Evolutionary conservation across 2,329 filamentous ascomycete genomes (phyloP).

Genomic region (Delphinella strobiligena): DNA sequence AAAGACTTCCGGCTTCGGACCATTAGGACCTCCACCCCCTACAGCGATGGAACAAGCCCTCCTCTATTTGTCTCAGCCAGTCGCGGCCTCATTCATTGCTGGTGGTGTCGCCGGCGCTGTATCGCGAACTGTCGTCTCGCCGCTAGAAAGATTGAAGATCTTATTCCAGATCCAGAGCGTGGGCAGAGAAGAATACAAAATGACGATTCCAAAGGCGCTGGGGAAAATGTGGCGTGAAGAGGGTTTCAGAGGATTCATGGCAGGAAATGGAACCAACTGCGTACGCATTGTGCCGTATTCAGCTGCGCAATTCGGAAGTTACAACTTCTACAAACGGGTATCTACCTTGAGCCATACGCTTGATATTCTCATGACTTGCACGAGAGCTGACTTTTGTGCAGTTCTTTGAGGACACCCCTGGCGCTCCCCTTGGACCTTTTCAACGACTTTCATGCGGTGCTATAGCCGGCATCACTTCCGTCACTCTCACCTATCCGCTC

Average conservation of each 20-base stretch:
- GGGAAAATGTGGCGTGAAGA: conserved; percentile 95
- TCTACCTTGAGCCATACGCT: neutral
- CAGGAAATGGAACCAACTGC: conserved; percentile 96
- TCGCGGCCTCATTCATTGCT: conserved; percentile 83
- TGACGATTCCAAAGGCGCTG: conserved; percentile 80
- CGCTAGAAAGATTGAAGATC: conserved; percentile 91
- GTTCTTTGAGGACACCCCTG: conserved; percentile 67
- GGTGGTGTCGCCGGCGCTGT: conserved; percentile 91
- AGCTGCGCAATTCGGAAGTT: conserved; percentile 94
- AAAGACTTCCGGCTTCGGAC: neutral
- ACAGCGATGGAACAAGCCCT: conserved; percentile 11
- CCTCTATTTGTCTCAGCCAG: conserved; percentile 57
- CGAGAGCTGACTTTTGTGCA: conserved; percentile 18
- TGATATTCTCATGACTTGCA: neutral
- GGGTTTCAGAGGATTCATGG: conserved; percentile 94
- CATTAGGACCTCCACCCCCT: conserved; percentile 6
- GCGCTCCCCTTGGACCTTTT: conserved; percentile 59
- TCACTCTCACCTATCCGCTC: conserved; percentile 87
- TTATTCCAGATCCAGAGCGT: conserved; percentile 92
- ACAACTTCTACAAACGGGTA: conserved; percentile 92
- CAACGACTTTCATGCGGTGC: conserved; percentile 81
- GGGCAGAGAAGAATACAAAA: conserved; percentile 82
- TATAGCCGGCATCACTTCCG: conserved; percentile 85
- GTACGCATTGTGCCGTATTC: conserved; percentile 97
- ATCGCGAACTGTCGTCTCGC: conserved; percentile 94